These are phyloP conservation scores for Auricularia sp. DNA, from an alignment of 768 basidiomycete species.

Conservation along the genomic window DNA sequence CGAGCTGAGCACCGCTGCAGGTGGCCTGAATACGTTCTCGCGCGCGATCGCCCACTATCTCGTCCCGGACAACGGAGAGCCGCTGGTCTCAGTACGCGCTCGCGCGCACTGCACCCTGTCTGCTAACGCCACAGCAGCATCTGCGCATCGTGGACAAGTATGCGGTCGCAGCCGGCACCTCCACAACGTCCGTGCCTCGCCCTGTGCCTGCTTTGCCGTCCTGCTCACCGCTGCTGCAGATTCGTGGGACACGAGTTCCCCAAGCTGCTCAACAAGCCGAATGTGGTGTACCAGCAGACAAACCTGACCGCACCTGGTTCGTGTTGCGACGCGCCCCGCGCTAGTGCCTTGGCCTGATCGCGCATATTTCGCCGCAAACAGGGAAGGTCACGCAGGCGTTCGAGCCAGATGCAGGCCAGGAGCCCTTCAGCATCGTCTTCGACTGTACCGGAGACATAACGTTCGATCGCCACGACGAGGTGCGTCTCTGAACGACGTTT, in stretches of 20 bases:
- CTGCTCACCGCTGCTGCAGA: conserved; percentile 26
- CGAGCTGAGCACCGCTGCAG: conserved; percentile 26
- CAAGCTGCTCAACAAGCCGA: conserved; percentile 51
- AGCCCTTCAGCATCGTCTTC: conserved; percentile 72
- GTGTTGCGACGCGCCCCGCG: conserved; percentile 16
- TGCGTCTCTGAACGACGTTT: conserved; percentile 22
- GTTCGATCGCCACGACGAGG: conserved; percentile 66
- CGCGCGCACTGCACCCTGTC: background rate
- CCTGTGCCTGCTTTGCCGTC: conserved; percentile 7
- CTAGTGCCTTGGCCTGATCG: background rate
- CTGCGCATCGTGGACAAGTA: conserved; percentile 67
- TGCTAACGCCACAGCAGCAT: conserved; percentile 30
- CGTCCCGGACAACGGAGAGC: conserved; percentile 56
- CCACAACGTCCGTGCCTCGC: conserved; percentile 42
- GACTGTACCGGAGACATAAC: conserved; percentile 77
- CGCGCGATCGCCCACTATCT: conserved; percentile 59
- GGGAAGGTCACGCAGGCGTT: conserved; percentile 61
- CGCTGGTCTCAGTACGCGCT: conserved; percentile 58
- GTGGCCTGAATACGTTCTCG: conserved; percentile 73
- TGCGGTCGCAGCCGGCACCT: conserved; percentile 55
- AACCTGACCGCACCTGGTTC: conserved; percentile 67
- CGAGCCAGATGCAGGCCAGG: conserved; percentile 57
- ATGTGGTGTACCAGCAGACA: conserved; percentile 73
- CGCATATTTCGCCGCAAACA: conserved; percentile 17
- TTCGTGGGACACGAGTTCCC: conserved; percentile 74